Percentiles rank a stretch among this genome's conserved stretches.
phyloP scores from a whole-genome alignment of 192 early-diverging fungal genomes.

The Backusella mclennaniae region DNA sequence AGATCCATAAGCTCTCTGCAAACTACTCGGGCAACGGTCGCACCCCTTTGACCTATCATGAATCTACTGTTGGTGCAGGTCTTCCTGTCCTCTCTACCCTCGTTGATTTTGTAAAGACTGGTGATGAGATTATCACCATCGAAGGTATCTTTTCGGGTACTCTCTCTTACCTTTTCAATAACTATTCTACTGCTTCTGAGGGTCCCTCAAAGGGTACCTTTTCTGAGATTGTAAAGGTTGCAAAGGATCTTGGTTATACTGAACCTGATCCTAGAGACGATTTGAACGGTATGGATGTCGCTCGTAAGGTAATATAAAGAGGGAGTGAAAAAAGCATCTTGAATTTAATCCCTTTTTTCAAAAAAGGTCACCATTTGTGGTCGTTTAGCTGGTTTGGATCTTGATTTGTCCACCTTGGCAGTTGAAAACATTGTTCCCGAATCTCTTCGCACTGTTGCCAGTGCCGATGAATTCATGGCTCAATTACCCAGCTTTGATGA shows the following conservation, averaged over 20 bases:
- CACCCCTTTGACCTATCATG: slow-evolving; percentile 78
- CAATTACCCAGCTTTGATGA: slow-evolving; percentile 83
- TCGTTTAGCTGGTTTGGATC: slow-evolving; percentile 78
- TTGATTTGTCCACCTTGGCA: slow-evolving; percentile 73
- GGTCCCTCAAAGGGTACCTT: slow-evolving; percentile 59
- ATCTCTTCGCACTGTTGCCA: slow-evolving; percentile 62
- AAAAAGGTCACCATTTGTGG: slow-evolving; percentile 76
- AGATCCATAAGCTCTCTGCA: slow-evolving; percentile 59
- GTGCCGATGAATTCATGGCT: slow-evolving; percentile 84
- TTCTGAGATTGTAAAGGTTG: slow-evolving; percentile 87
- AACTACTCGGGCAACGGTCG: slow-evolving; percentile 37
- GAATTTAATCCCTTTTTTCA: neutral
- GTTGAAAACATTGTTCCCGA: slow-evolving; percentile 98
- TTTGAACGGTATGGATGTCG: slow-evolving; percentile 98
- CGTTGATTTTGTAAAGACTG: slow-evolving; percentile 86
- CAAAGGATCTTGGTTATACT: slow-evolving; percentile 93
- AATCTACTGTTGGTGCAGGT: slow-evolving; percentile 97
- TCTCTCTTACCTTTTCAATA: slow-evolving; percentile 95
- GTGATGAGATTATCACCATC: slow-evolving; percentile 88
- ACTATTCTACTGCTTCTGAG: slow-evolving; percentile 71
- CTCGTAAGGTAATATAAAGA: slow-evolving; percentile 76
- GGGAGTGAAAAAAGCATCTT: neutral
- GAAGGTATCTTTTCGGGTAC: slow-evolving; percentile 99
- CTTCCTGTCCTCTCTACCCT: slow-evolving; percentile 93
- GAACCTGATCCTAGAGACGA: slow-evolving; percentile 99